These are phyloP conservation scores for Biscogniauxia sp. DNA, from an alignment of 2,329 filamentous ascomycete genomes.

Conservation along the genomic window DNA sequence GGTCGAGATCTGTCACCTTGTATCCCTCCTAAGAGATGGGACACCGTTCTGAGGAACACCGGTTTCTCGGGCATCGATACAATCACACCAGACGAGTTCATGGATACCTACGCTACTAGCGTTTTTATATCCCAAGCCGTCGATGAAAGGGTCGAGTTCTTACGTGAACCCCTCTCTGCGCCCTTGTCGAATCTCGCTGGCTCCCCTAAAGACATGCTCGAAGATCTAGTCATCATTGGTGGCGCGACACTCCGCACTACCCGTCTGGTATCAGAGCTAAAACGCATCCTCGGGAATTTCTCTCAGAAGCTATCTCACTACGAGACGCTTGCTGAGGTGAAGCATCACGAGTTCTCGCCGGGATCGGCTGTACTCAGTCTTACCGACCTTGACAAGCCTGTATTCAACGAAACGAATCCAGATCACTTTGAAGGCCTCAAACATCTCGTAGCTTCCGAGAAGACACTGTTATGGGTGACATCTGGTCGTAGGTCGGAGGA, in stretches of 20 bases:
- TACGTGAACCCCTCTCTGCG: slow-evolving; percentile 12
- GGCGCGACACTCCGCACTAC: neutral
- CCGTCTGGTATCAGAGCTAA: too few species aligned
- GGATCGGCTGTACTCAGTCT: neutral
- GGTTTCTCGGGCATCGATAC: neutral
- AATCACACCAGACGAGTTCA: slow-evolving; percentile 11
- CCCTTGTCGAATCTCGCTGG: too few species aligned
- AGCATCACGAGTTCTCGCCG: too few species aligned
- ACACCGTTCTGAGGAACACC: slow-evolving; percentile 2
- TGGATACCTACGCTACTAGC: slow-evolving; percentile 7
- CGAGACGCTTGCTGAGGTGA: neutral
- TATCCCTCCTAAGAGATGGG: slow-evolving; percentile 20
- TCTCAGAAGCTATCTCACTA: neutral
- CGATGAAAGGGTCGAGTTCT: slow-evolving; percentile 9
- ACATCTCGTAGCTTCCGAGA: slow-evolving; percentile 12
- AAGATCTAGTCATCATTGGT: slow-evolving; percentile 7
- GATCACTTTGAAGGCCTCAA: slow-evolving; percentile 6
- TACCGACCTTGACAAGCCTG: slow-evolving; percentile 7
- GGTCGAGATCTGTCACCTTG: slow-evolving; percentile 21
- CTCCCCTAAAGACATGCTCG: neutral
- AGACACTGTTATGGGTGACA: slow-evolving; percentile 28
- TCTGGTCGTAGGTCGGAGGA: slow-evolving; percentile 11
- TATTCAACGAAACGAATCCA: slow-evolving; percentile 10
- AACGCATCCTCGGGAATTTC: neutral
- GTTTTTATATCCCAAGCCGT: slow-evolving; percentile 19